These are phyloP conservation scores for Lavandula angustifolia DNA, from an alignment of 257 asterid genomes.

Conservation along the genomic window DNA sequence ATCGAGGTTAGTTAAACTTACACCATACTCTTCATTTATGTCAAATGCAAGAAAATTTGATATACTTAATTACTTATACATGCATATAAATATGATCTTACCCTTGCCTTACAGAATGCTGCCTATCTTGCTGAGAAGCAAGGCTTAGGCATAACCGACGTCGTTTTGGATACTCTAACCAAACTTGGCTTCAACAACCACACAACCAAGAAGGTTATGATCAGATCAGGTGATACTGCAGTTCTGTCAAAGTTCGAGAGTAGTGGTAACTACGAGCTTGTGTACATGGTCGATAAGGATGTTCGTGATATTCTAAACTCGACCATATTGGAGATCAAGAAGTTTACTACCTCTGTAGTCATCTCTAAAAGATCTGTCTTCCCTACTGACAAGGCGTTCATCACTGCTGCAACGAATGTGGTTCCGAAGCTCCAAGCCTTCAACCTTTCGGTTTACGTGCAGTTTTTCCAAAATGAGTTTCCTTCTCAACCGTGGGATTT, in stretches of 20 bases:
- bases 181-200: slow-evolving; percentile 52
- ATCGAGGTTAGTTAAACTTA: slow-evolving; percentile 61
- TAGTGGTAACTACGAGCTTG: slow-evolving; percentile 57
- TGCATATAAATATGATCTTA: too few species aligned
- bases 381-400: slow-evolving; percentile 41
- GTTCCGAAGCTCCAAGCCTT: slow-evolving; percentile 57
- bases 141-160: slow-evolving; percentile 66
- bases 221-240: slow-evolving; percentile 64
- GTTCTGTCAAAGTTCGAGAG: slow-evolving; percentile 55
- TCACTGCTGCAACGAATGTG: slow-evolving; percentile 43
- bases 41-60: too few species aligned
- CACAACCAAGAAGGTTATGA: slow-evolving; percentile 63
- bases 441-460: slow-evolving; percentile 60
- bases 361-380: slow-evolving; percentile 54
- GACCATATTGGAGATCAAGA: slow-evolving; percentile 58
- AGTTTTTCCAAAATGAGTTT: slow-evolving; percentile 67
- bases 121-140: slow-evolving; percentile 66
- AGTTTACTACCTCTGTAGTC: slow-evolving; percentile 66
- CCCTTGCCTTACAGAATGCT: slow-evolving; percentile 58
- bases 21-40: not conserved
- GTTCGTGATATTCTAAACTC: slow-evolving; percentile 58
- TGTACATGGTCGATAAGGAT: slow-evolving; percentile 56
- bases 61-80: too few species aligned
- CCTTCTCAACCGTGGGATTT: slow-evolving; percentile 87
- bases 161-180: slow-evolving; percentile 58